Evolutionary conservation across 2,329 filamentous ascomycete species (phyloP), one percentile per base, ranked within the genome.

Genomic region (Capronia coronata): DNA sequence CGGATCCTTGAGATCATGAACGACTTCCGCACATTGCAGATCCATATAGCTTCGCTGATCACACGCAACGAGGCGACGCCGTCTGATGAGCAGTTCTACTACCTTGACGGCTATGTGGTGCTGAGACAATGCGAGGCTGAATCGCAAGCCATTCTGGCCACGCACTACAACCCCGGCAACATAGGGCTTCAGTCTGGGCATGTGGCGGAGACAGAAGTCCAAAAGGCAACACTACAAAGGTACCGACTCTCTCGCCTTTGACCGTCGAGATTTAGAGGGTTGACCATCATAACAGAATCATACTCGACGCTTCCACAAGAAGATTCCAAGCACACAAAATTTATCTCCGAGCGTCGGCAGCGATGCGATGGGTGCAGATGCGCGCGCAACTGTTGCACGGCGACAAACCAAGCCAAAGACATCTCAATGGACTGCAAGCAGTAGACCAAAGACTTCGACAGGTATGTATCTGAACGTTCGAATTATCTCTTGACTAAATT

Each of bases 1-100:
- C 75, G 80, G 58, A 68, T 83, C 57, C 71, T 78, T 40, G 80
- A 83, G 65, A 74, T 83, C 62, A 79, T 83, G 69, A 75, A 75
- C 55, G 80, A 83, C 67, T 83, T 79, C 62, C 77, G 79, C 46
- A 79, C 77, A 48, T 67, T 82, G 2, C 76, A 82, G 56, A 65
- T 75, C 54, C 78, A 80, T 62, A 77, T 83, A 49, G 71, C 52
- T 5, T 57, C 57, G 16, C 51, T 59, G 21, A 51, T 62, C 32
- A 54, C 73, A 23, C 71, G 78, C 52, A 71, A 79, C 51, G 72
- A 74, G 51, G 69, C 72, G 22, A 70, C 71, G 16, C 71, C 74
- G 23, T 69, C 74, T 3, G 67, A 74, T 34, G 75, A 78, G 46
- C 77, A 81, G 25, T 58, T 59, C 55, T 75, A 75, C 63, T 73